A percentile compares a stretch with the other conserved stretches of the same genome.
phyloP scores from a whole-genome alignment of 441 rosid genomes.

The Biscutella auriculata region DNA sequence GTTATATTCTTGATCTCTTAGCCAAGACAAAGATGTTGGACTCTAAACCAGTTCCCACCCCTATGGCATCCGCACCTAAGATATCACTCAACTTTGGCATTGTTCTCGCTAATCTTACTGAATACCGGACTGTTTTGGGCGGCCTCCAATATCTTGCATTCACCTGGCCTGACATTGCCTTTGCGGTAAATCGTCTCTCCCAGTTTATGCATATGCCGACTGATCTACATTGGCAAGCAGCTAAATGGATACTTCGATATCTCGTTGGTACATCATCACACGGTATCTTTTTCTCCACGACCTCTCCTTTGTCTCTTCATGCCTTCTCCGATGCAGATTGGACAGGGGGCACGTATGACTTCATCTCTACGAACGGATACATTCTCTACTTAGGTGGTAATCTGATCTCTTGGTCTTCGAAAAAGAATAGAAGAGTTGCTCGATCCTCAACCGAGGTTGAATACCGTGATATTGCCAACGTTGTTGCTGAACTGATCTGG shows the following conservation, averaged over 20 bases:
- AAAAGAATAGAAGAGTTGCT: not conserved
- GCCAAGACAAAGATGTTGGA: not conserved
- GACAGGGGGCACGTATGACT: not conserved
- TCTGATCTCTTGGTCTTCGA: not conserved
- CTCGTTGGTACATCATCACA: too few species aligned
- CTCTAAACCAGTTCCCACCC: not conserved
- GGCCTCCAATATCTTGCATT: not conserved
- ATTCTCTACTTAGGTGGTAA: not conserved
- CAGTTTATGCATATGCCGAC: not conserved
- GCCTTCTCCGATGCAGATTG: not conserved
- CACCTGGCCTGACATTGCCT: not conserved
- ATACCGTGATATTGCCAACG: not conserved
- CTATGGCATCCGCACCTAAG: not conserved
- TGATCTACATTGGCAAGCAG: not conserved
- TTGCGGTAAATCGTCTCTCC: not conserved
- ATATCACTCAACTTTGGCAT: too few species aligned
- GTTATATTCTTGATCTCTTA: not conserved
- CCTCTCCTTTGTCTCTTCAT: not conserved
- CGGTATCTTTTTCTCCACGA: too few species aligned
- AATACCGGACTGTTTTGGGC: rapidly evolving
- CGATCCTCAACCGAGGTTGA: not conserved
- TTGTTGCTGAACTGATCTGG: not conserved
- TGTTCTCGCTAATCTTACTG: too few species aligned
- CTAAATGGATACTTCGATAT: too few species aligned
- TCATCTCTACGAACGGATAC: not conserved